Percentiles rank a stretch among this genome's conserved stretches.
These are phyloP conservation scores for Primulina tabacum DNA, from an alignment of 257 asterid species.

Conservation along the genomic window DNA sequence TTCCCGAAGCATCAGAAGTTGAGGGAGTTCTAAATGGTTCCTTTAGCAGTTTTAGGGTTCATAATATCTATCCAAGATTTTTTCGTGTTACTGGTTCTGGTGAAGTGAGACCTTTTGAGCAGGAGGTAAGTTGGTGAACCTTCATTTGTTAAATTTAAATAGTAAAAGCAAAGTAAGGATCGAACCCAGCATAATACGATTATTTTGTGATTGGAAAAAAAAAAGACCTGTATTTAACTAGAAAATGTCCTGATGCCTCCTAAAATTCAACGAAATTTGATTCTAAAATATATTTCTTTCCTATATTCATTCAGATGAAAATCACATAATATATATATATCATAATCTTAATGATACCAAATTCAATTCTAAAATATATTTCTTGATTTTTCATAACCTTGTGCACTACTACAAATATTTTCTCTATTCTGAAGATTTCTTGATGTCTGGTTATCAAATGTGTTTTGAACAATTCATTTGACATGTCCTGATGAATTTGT, in stretches of 20 bases:
- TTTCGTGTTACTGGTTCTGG: slow-evolving; percentile 98
- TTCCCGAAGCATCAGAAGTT: slow-evolving; percentile 72
- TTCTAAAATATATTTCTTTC: too few relatives aligned
- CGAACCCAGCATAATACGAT: background rate
- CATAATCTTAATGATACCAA: too few relatives aligned
- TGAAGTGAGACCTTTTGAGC: slow-evolving; percentile 80
- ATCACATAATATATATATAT: too few relatives aligned
- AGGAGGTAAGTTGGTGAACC: slow-evolving; percentile 54
- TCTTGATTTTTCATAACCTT: too few relatives aligned
- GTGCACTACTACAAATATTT: too few relatives aligned
- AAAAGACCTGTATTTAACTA: background rate
- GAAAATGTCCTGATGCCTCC: background rate
- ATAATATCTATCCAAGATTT: slow-evolving; percentile 68
- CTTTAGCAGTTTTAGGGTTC: slow-evolving; percentile 61
- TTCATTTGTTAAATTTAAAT: background rate
- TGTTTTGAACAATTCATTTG: too few relatives aligned
- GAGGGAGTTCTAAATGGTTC: slow-evolving; percentile 79
- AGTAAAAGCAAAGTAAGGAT: background rate
- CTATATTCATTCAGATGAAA: too few relatives aligned
- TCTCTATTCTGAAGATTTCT: too few relatives aligned
- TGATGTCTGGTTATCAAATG: too few relatives aligned
- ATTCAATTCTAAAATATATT: too few relatives aligned
- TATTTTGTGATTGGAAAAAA: background rate
- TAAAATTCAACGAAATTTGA: background rate
- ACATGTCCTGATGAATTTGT: too few relatives aligned